Evolutionary conservation across 208 protist species (phyloP).

Genomic region (Phytomonas francai): DNA sequence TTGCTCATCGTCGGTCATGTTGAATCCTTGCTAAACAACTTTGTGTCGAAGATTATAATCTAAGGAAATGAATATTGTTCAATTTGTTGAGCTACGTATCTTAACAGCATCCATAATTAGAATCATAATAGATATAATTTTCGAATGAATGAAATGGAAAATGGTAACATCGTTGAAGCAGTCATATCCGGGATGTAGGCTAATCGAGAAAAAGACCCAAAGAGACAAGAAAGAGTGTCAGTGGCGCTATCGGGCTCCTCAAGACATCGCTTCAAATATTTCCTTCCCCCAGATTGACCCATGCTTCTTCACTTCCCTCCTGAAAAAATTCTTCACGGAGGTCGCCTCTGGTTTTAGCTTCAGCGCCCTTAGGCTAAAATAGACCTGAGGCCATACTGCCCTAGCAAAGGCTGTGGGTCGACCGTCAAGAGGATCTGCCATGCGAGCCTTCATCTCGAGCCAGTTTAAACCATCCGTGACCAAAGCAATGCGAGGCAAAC

Average conservation of each 20-base stretch:
- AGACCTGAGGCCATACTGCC: constrained; percentile 36
- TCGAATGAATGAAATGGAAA: background rate
- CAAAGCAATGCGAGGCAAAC: constrained; percentile 16
- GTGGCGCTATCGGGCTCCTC: background rate
- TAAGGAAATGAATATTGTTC: background rate
- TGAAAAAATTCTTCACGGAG: constrained; percentile 38
- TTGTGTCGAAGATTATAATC: constrained; percentile 1
- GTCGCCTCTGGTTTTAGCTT: constrained; percentile 26
- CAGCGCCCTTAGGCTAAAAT: constrained; percentile 36
- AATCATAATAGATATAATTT: background rate
- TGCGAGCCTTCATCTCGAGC: constrained; percentile 30
- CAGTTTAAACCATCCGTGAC: constrained; percentile 64
- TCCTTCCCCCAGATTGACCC: constrained; percentile 1
- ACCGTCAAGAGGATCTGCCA: constrained; percentile 17
- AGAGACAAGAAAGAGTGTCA: background rate
- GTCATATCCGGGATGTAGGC: background rate
- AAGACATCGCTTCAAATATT: background rate
- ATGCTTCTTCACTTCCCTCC: constrained; percentile 15
- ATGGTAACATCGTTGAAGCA: background rate
- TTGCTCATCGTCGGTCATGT: constrained; percentile 12
- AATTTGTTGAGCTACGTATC: background rate
- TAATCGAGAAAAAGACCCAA: background rate
- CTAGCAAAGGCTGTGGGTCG: constrained; percentile 29
- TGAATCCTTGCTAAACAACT: background rate
- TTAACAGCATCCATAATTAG: background rate